These are phyloP conservation scores for Penicillium cinerascens DNA, from an alignment of 495 filamentous ascomycete species.

Conservation along the genomic window DNA sequence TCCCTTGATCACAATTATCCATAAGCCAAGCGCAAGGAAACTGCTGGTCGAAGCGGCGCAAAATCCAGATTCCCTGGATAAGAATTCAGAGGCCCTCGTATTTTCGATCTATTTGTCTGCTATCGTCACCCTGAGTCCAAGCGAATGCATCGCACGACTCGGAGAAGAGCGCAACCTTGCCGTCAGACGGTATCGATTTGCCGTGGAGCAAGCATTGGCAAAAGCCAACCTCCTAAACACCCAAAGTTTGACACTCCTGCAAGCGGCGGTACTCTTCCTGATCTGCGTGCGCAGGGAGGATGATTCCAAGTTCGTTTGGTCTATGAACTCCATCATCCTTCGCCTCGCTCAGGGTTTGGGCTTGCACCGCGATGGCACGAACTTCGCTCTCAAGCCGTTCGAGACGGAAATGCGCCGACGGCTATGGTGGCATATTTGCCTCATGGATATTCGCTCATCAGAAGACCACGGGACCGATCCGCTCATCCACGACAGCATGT, in stretches of 20 bases:
- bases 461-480: constrained; percentile 85
- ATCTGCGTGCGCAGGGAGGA: constrained; percentile 61
- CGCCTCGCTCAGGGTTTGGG: constrained; percentile 80
- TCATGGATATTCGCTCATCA: constrained; percentile 71
- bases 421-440: constrained; percentile 78
- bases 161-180: constrained; percentile 41
- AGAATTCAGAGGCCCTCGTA: constrained; percentile 64
- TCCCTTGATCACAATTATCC: constrained; percentile 65
- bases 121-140: constrained; percentile 60
- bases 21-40: constrained; percentile 56
- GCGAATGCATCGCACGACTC: constrained; percentile 33
- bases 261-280: constrained; percentile 75
- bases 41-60: constrained; percentile 41
- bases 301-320: constrained; percentile 64
- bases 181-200: constrained; percentile 70
- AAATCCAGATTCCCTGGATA: constrained; percentile 54
- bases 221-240: constrained; percentile 71
- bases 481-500: constrained; percentile 62
- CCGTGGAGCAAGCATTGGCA: constrained; percentile 72
- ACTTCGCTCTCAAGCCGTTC: constrained; percentile 70
- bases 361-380: constrained; percentile 72
- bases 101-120: constrained; percentile 78
- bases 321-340: constrained; percentile 65
- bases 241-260: constrained; percentile 69
- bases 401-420: constrained; percentile 82